These are phyloP conservation scores for Mallotus japonicus DNA, from an alignment of 441 rosid species.

Conservation along the genomic window DNA sequence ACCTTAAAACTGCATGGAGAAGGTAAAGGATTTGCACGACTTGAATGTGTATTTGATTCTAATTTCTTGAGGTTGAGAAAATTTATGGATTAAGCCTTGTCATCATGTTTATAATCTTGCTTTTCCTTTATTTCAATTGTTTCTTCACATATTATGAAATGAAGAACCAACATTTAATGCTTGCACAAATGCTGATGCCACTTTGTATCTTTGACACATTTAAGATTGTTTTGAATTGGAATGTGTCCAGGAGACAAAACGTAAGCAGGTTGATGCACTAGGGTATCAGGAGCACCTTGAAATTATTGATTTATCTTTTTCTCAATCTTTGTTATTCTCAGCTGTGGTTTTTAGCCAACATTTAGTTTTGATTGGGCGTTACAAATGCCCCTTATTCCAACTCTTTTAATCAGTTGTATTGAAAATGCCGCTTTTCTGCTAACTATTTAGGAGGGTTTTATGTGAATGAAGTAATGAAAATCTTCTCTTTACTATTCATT, in stretches of 20 bases:
- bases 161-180: background rate
- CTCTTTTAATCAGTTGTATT: background rate
- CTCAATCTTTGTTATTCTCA: background rate
- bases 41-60: conserved; percentile 8
- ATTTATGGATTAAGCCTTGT: background rate
- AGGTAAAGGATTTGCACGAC: conserved; percentile 43
- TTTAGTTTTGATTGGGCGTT: no score
- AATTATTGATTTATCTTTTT: conserved; percentile 4
- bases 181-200: no score
- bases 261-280: background rate
- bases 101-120: no score
- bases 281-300: background rate
- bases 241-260: background rate
- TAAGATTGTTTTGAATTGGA: background rate
- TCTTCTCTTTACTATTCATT: background rate
- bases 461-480: background rate
- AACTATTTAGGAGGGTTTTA: background rate
- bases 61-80: conserved; percentile 5
- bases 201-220: background rate
- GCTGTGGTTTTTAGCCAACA: background rate
- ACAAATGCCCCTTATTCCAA: no score
- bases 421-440: background rate
- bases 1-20: conserved; percentile 46
- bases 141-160: background rate
- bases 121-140: background rate